phyloP scores from a whole-genome alignment of 805 yeast genomes.

The Saccharomyces mikatae region DNA sequence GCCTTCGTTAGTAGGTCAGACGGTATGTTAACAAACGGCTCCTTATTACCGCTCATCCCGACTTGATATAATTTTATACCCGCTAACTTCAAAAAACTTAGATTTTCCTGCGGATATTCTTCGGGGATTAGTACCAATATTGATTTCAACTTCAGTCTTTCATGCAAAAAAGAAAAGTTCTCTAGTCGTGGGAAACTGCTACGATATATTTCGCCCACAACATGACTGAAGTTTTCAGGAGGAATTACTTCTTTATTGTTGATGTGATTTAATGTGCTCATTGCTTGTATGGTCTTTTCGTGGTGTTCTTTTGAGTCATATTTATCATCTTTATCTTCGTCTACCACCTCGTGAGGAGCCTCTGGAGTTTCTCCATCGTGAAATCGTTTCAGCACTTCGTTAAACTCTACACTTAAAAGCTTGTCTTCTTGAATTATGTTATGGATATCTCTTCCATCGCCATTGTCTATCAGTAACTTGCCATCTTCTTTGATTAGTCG shows the following conservation, averaged over 20 bases:
- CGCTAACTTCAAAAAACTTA: conserved; percentile 51
- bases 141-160: conserved; percentile 53
- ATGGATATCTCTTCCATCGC: conserved; percentile 13
- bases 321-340: conserved; percentile 21
- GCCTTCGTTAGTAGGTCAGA: conserved; percentile 69
- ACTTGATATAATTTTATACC: conserved; percentile 71
- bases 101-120: conserved; percentile 75
- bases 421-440: conserved; percentile 11
- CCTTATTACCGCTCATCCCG: conserved; percentile 93
- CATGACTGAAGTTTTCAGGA: conserved; percentile 90
- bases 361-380: conserved; percentile 4
- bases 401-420: conserved; percentile 9
- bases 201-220: conserved; percentile 69
- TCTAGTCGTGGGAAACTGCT: conserved; percentile 84
- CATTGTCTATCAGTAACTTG: conserved; percentile 7
- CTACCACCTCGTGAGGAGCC: conserved; percentile 5
- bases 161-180: conserved; percentile 62
- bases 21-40: conserved; percentile 77
- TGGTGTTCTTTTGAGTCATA: conserved; percentile 17
- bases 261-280: not conserved
- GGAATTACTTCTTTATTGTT: conserved; percentile 32
- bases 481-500: conserved; percentile 11
- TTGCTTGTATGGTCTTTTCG: conserved; percentile 10
- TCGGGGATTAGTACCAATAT: conserved; percentile 84
- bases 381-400: conserved; percentile 11